Conservation (phyloP, 2,329 filamentous ascomycete species). For the Pseudogymnoascus sp. region DNA sequence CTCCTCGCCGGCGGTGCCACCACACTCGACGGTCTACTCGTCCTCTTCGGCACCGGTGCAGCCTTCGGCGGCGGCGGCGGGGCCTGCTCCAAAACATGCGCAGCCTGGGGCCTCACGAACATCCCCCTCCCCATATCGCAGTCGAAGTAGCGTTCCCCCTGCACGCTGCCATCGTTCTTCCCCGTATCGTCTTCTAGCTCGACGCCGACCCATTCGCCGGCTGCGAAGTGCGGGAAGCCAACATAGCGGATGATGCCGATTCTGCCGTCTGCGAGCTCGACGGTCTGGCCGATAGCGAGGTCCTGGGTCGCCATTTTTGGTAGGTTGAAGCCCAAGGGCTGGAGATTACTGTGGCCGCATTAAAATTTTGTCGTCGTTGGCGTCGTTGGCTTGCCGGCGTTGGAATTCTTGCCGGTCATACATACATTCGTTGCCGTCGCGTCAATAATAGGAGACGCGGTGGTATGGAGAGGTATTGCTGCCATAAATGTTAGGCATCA, state of each 20-base stretch:
- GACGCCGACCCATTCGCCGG: slow-evolving; percentile 81
- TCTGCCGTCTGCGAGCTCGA: slow-evolving; percentile 72
- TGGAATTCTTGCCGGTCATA: neutral
- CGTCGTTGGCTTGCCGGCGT: neutral
- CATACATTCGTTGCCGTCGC: neutral
- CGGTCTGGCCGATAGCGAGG: slow-evolving; percentile 9
- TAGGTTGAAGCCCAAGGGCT: slow-evolving; percentile 2
- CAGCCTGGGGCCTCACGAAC: slow-evolving; percentile 71
- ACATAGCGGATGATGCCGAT: slow-evolving; percentile 73
- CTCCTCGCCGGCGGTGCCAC: slow-evolving; percentile 29
- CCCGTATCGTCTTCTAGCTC: slow-evolving; percentile 75
- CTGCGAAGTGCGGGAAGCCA: slow-evolving; percentile 71
- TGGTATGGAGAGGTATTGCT: neutral
- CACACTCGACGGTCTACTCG: slow-evolving; percentile 38
- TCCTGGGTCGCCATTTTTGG: neutral
- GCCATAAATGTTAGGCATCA: neutral
- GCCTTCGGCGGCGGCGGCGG: slow-evolving; percentile 32
- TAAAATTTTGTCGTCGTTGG: neutral
- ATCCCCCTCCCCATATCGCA: slow-evolving; percentile 71
- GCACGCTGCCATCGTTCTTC: slow-evolving; percentile 90
- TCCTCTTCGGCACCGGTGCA: slow-evolving; percentile 28
- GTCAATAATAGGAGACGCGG: slow-evolving; percentile 8
- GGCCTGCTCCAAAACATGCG: slow-evolving; percentile 50
- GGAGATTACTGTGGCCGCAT: neutral
- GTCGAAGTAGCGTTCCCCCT: slow-evolving; percentile 82